Conservation (phyloP, 2,329 filamentous ascomycete species). For the Aspergillus carbonarius region DNA sequence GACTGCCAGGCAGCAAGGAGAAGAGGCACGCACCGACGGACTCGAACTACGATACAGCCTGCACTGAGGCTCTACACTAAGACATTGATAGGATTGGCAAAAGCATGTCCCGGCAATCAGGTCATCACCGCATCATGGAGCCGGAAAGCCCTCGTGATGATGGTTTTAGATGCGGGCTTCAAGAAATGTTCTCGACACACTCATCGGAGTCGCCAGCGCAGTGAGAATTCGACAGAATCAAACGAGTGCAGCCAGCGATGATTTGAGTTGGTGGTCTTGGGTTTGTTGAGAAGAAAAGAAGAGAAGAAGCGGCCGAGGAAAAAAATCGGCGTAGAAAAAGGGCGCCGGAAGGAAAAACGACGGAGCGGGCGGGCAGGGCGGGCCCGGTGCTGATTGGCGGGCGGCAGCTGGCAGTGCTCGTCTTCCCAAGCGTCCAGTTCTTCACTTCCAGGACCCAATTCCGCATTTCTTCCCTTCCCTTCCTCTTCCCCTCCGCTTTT, state of each 20-base stretch:
- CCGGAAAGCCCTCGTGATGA: slow-evolving; percentile 62
- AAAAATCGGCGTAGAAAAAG: slow-evolving; percentile 16
- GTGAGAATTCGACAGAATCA: slow-evolving; percentile 41
- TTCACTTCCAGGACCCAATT: slow-evolving; percentile 3
- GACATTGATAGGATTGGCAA: slow-evolving; percentile 7
- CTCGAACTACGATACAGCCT: neutral
- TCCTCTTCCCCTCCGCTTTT: neutral
- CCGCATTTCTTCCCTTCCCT: slow-evolving; percentile 1
- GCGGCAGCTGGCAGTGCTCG: slow-evolving; percentile 4
- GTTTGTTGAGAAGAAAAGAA: slow-evolving; percentile 44
- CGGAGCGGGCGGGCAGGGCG: slow-evolving; percentile 26
- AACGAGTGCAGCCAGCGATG: slow-evolving; percentile 60
- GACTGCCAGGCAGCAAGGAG: neutral
- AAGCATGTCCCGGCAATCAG: slow-evolving; percentile 44
- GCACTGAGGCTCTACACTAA: too few species aligned
- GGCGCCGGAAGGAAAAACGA: slow-evolving; percentile 32
- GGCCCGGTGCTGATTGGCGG: slow-evolving; percentile 30
- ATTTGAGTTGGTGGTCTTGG: slow-evolving; percentile 74
- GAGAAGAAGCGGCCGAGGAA: slow-evolving; percentile 20
- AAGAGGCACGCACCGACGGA: slow-evolving; percentile 2
- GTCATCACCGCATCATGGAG: slow-evolving; percentile 50
- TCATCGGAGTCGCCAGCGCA: slow-evolving; percentile 70
- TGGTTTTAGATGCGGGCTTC: slow-evolving; percentile 74
- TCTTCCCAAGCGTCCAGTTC: neutral
- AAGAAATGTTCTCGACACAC: slow-evolving; percentile 65